A percentile compares a stretch with the other conserved stretches of the same genome.
These are phyloP conservation scores for Urtica urens DNA, from an alignment of 306 rosid species.

Conservation along the genomic window DNA sequence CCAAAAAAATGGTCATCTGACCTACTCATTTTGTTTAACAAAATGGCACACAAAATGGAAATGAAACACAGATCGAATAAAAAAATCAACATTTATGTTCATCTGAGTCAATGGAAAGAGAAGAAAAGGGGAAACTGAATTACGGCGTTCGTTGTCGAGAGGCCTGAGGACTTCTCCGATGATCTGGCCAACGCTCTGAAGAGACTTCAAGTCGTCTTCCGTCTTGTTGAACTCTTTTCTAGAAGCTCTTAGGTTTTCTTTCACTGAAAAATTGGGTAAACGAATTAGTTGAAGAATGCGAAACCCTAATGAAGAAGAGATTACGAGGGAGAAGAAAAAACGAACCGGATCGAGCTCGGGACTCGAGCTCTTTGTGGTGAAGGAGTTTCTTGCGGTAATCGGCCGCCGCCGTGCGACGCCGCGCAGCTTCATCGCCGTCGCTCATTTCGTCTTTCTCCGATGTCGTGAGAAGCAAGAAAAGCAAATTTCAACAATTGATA, in stretches of 20 bases:
- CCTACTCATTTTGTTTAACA: too few species aligned
- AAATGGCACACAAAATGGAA: neutral
- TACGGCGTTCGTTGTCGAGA: slow-evolving; percentile 90
- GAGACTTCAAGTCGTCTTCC: slow-evolving; percentile 97
- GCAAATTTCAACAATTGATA: too few species aligned
- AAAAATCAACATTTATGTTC: neutral
- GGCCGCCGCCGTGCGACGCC: slow-evolving; percentile 50
- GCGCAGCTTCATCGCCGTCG: slow-evolving; percentile 58
- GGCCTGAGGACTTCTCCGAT: slow-evolving; percentile 97
- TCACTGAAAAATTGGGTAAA: slow-evolving; percentile 29
- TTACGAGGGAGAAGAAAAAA: slow-evolving; percentile 4
- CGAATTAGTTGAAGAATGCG: neutral
- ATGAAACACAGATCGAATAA: neutral
- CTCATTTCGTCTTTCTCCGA: slow-evolving; percentile 11
- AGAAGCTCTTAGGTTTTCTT: slow-evolving; percentile 61
- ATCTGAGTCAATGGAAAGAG: neutral
- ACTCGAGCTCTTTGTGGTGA: slow-evolving; percentile 75
- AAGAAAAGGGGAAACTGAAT: slow-evolving; percentile 1
- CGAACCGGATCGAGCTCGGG: slow-evolving; percentile 77
- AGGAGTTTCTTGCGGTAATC: slow-evolving; percentile 76
- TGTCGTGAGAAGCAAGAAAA: slow-evolving; percentile 13
- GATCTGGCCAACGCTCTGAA: slow-evolving; percentile 90
- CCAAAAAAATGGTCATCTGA: too few species aligned
- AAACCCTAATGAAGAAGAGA: neutral
- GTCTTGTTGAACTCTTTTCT: slow-evolving; percentile 88